Conservation (phyloP, 140 eudicot genomes). For the Flaveria floridana region DNA sequence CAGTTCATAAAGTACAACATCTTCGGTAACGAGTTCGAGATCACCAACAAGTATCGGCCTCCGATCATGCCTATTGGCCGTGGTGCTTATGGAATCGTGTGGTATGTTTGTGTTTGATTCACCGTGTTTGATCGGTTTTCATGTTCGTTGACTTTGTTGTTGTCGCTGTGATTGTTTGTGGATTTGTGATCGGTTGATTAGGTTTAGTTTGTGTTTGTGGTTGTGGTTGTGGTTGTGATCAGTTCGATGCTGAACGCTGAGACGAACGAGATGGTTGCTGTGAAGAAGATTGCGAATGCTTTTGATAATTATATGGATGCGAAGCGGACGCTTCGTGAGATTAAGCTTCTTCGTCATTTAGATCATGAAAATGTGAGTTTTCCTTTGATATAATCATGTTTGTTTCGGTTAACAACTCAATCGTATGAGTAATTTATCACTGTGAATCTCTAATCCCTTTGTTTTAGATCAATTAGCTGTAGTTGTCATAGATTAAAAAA, state of each 20-base stretch:
- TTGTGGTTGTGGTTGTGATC: background rate
- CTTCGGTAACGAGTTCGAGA: slow-evolving; percentile 63
- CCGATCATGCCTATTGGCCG: slow-evolving; percentile 95
- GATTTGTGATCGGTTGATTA: slow-evolving; percentile 7
- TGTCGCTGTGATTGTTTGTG: background rate
- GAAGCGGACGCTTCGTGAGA: slow-evolving; percentile 52
- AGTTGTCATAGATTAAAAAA: background rate
- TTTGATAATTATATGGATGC: slow-evolving; percentile 47
- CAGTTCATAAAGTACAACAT: slow-evolving; percentile 69
- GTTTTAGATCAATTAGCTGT: slow-evolving; percentile 7
- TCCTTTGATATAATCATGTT: background rate
- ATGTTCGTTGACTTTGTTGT: slow-evolving; percentile 35
- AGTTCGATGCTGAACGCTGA: slow-evolving; percentile 43
- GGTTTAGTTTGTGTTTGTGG: slow-evolving; percentile 16
- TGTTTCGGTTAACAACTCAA: background rate
- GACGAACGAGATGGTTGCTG: slow-evolving; percentile 47
- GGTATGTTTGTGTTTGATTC: slow-evolving; percentile 43
- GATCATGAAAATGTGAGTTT: slow-evolving; percentile 69
- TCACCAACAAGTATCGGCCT: slow-evolving; percentile 71
- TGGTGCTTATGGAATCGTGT: slow-evolving; percentile 95
- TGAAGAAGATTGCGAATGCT: slow-evolving; percentile 48
- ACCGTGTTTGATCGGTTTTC: slow-evolving; percentile 5
- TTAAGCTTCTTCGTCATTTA: slow-evolving; percentile 60
- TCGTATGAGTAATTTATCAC: background rate
- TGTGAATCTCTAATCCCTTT: slow-evolving; percentile 2